Base-by-base conservation (phyloP, 306 rosid species). In the Citrullus mucosospermus region DNA sequence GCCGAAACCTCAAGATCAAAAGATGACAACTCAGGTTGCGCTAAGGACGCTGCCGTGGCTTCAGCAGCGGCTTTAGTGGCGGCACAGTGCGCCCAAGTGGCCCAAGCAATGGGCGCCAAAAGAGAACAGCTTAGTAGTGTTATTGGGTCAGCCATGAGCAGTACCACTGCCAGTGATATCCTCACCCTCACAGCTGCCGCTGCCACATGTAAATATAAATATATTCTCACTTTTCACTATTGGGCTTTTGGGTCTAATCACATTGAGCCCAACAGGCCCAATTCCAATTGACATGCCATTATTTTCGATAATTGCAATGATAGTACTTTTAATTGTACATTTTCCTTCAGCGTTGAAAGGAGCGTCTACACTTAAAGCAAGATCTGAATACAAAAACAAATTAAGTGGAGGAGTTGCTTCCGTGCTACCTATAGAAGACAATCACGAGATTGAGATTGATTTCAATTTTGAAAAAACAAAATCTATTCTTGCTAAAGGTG, bases 91-190 rank as follows among this genome's bases (percentile, higher is more conserved):
- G 98, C 96, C 25, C 88, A 92, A 84, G 90, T 95, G 32, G 98
- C 99, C 18, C 93, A 92, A 86, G 97, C 99, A 22, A 88, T 91
- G 91, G 99, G 99, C 6, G 97, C 97, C 62, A 91, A 88, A 82
- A 88, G 88, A 82, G 92, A 88, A 38, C 91, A 88, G 34, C 89
- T 91, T 65, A 55, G 85, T 82, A 84, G 74, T 68, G 86, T 85
- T 2, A 88, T 95, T 36, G 86, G 87, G 22, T 92, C 99, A 2
- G 98, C 99, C 85, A 89, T 91, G 82, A 83, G 60, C 53, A 88
- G 89, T 65, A 83, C 95, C 17, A 86, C 46, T 80, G 86, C 97
- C 65, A 87, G 76, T 78, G 98, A 95, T 32, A 88, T 95, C 80
- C 82, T 92, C 34, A 92, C 98, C 30, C 97, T 95, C 79, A 90